phyloP scores from a whole-genome alignment of 129 eudicot species.

The Flaveria trinervia region DNA sequence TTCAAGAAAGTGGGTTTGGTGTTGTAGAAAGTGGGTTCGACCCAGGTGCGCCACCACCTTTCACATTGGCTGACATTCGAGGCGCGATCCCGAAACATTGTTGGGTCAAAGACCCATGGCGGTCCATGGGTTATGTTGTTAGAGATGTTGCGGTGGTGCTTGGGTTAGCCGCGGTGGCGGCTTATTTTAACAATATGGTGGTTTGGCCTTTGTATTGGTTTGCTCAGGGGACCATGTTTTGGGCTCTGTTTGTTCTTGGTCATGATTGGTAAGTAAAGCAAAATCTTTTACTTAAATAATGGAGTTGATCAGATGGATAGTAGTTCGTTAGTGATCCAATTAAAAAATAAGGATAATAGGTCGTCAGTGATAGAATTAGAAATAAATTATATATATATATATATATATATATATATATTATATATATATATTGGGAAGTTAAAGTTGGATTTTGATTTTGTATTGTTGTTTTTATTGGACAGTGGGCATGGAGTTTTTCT shows the following conservation, averaged over 20 bases:
- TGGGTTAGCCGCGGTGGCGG: conserved; percentile 85
- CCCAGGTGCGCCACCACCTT: conserved; percentile 82
- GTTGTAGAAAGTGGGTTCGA: conserved; percentile 42
- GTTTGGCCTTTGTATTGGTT: conserved; percentile 99
- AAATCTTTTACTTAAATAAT: no score
- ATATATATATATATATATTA: no score
- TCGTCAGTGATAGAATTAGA: no score
- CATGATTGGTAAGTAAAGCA: conserved; percentile 78
- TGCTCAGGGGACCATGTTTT: conserved; percentile 97
- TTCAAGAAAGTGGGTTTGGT: conserved; percentile 38
- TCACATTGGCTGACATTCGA: conserved; percentile 63
- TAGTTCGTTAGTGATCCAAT: no score
- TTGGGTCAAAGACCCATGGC: conserved; percentile 88
- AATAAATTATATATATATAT: no score
- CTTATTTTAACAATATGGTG: conserved; percentile 63
- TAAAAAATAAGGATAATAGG: no score
- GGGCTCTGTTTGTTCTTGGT: conserved; percentile 99
- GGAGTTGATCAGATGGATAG: no score
- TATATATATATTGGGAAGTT: not conserved
- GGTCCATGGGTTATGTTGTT: conserved; percentile 78
- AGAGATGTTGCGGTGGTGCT: conserved; percentile 80
- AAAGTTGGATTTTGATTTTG: not conserved
- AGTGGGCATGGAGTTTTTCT: conserved; percentile 99
- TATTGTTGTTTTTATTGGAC: conserved; percentile 25
- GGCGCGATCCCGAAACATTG: conserved; percentile 92